Percentiles rank a stretch among this genome's conserved stretches.
Conservation (phyloP, 768 basidiomycete genomes). For the Mycena galericulata region DNA sequence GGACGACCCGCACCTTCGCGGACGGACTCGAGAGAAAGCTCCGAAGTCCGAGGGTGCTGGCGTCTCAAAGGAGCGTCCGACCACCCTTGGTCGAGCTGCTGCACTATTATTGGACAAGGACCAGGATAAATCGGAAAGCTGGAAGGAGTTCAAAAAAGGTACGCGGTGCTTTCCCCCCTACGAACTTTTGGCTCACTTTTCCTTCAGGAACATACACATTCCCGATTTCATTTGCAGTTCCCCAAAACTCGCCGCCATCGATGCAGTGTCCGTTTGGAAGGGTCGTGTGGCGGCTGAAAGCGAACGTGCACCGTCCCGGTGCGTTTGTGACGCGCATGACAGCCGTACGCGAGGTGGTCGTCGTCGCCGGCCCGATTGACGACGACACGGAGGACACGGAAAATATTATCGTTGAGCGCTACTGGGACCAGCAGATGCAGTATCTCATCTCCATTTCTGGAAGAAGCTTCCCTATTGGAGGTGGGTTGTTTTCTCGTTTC, state of each 20-base stretch:
- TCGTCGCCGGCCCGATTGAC: conserved; percentile 82
- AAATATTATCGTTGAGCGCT: conserved; percentile 85
- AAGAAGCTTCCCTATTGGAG: conserved; percentile 83
- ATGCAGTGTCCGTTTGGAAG: conserved; percentile 81
- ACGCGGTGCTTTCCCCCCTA: conserved; percentile 31
- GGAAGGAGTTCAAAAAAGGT: conserved; percentile 94
- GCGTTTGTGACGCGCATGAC: conserved; percentile 79
- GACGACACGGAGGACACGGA: conserved; percentile 88
- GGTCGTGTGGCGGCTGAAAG: conserved; percentile 84
- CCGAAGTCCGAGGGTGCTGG: conserved; percentile 14
- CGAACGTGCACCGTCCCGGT: conserved; percentile 86
- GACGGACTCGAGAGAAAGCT: conserved; percentile 51
- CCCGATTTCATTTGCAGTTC: conserved; percentile 92
- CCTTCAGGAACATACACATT: conserved; percentile 88
- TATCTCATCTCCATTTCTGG: conserved; percentile 83
- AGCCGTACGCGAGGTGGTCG: conserved; percentile 76
- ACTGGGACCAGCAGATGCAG: conserved; percentile 91
- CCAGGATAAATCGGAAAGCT: conserved; percentile 63
- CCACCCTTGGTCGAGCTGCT: conserved; percentile 52
- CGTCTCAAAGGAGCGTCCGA: conserved; percentile 46
- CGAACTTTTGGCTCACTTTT: neutral
- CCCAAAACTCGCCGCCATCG: conserved; percentile 82
- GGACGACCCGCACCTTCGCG: conserved; percentile 42
- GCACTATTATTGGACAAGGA: conserved; percentile 55
- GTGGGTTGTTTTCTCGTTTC: neutral